A percentile compares a stretch with the other conserved stretches of the same genome.
Conservation (phyloP, 2,329 filamentous ascomycete species). For the Paraconiothyrium brasiliense region DNA sequence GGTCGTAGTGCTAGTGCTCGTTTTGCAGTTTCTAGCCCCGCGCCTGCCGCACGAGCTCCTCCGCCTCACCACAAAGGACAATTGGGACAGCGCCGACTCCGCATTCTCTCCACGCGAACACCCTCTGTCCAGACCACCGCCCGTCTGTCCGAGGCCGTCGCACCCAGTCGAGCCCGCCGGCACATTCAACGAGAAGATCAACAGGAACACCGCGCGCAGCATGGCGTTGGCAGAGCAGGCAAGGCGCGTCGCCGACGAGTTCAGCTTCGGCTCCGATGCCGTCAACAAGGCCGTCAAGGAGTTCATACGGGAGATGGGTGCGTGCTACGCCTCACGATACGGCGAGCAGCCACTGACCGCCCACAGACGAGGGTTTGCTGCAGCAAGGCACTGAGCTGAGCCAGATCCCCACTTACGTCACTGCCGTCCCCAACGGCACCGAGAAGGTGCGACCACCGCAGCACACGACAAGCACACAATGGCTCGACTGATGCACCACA, state of each 20-base stretch:
- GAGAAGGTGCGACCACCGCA: conserved; percentile 75
- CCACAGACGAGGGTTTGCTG: conserved; percentile 78
- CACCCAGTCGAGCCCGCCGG: conserved; percentile 39
- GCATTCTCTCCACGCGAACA: conserved; percentile 36
- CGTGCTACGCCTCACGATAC: conserved; percentile 23
- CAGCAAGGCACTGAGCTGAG: conserved; percentile 83
- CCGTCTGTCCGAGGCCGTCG: conserved; percentile 40
- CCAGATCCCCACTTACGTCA: conserved; percentile 98
- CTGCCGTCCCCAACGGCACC: conserved; percentile 92
- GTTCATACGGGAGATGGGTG: conserved; percentile 86
- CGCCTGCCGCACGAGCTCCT: conserved; percentile 45
- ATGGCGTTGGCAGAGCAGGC: conserved; percentile 73
- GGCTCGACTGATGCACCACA: conserved; percentile 83
- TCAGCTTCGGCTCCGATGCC: conserved; percentile 82
- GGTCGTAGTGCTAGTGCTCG: conserved; percentile 46
- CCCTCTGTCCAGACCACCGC: conserved; percentile 35
- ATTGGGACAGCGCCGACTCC: conserved; percentile 21
- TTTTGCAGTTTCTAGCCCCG: conserved; percentile 48
- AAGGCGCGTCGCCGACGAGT: conserved; percentile 81
- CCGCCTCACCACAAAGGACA: conserved; percentile 36
- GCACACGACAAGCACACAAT: conserved; percentile 74
- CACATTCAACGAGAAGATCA: conserved; percentile 49
- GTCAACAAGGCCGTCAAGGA: conserved; percentile 83
- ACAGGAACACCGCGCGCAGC: conserved; percentile 51
- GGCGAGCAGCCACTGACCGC: conserved; percentile 25